Evolutionary conservation across 495 filamentous ascomycete species (phyloP).

Genomic region (Penicillium diatomitis): DNA sequence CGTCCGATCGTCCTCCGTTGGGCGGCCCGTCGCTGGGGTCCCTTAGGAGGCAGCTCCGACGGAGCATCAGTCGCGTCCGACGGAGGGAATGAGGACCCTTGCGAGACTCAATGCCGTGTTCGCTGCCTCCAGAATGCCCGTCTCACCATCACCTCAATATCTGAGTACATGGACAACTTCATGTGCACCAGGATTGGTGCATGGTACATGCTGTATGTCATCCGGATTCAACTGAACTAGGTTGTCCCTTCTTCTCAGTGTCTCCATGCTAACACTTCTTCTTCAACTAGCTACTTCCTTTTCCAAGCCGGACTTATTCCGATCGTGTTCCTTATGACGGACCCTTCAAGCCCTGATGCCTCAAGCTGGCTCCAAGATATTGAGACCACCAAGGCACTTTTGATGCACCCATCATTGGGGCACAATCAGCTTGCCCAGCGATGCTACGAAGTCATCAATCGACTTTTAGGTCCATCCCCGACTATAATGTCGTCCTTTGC

Average conservation of each 20-base stretch:
- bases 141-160: constrained; percentile 36
- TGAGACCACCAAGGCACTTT: constrained; percentile 36
- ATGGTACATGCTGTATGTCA: constrained; percentile 44
- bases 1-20: constrained; percentile 44
- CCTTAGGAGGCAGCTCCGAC: constrained; percentile 14
- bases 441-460: constrained; percentile 36
- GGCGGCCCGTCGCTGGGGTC: constrained; percentile 35
- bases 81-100: constrained; percentile 27
- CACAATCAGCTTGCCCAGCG: constrained; percentile 36
- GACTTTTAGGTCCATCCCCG: constrained; percentile 30
- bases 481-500: background rate
- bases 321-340: constrained; percentile 40
- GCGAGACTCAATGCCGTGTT: constrained; percentile 32
- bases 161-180: constrained; percentile 33
- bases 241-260: background rate
- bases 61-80: constrained; percentile 15
- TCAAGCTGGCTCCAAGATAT: constrained; percentile 38
- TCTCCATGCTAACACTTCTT: background rate
- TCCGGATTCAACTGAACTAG: background rate
- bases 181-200: constrained; percentile 36
- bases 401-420: constrained; percentile 33
- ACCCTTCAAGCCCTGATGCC: constrained; percentile 35
- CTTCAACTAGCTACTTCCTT: constrained; percentile 35
- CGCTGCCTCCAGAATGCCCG: constrained; percentile 37
- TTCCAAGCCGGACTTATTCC: constrained; percentile 47